Base-by-base conservation (phyloP, 2,329 filamentous ascomycete species). In the Talaromyces sp. region DNA sequence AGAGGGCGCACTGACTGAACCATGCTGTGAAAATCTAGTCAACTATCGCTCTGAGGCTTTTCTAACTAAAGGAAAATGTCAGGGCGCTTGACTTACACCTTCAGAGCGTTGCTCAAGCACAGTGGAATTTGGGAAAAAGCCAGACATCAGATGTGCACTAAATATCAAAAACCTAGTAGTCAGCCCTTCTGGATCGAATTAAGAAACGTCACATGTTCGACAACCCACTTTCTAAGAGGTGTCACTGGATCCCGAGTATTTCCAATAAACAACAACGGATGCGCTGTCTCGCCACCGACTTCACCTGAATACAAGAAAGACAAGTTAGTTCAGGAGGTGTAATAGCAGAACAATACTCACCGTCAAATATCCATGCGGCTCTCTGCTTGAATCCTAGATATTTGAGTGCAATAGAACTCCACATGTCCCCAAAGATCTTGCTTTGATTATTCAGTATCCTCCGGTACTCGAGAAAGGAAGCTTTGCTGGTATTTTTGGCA, bases 1-100 rank as follows among this genome's bases (percentile, higher is more conserved):
- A 2, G 76, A 79, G 0, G 78, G 74, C 1, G 76, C 74, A 2
- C 72, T 72, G 8, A 73, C 54, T 1, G 73, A 75, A n/a, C 73
- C 74, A 60, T 76, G 75, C 75, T 76, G 43, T 35, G 39, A 41
- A 31, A 52, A 31, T 6, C n/a, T 14, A 8, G 16, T 52, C 14
- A 52, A 35, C 16, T 22, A 6, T 45, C 14, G 14, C 22, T 27
- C 35, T 24, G 39, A 11, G n/a, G 2, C 39, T 41, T 24, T 22
- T 31, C 7, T 7, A 14, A 1, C 13, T 49, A 13, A 43, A 27
- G 16, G 10, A 14, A 19, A 24, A 31, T 8, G 9, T 24, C 31
- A 31, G n/a, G 22, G 3, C n/a, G 11, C 19, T 41, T 35, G 24
- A 49, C 61, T 57, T 56, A 63, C 61, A 16, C 61, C 61, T 47